These are phyloP conservation scores for Diphasiastrum complanatum DNA, from an alignment of 83 land plant species.

Conservation along the genomic window DNA sequence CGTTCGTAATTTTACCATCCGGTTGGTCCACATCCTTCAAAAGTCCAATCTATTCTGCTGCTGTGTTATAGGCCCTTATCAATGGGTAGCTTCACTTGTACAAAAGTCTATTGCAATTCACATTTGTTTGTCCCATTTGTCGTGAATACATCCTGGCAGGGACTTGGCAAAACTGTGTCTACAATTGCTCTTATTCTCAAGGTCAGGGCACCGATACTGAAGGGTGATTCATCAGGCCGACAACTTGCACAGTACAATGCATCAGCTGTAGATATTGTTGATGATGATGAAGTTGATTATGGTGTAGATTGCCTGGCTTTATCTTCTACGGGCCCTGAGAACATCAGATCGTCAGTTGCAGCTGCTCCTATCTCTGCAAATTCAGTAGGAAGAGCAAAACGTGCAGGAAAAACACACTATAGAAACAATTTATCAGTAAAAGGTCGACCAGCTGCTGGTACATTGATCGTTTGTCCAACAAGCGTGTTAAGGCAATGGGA, in stretches of 20 bases:
- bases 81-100: neutral
- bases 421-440: conserved; percentile 17
- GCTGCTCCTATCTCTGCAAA: no score
- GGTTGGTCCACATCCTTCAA: conserved; percentile 1
- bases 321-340: no score
- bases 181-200: conserved; percentile 80
- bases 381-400: conserved; percentile 17
- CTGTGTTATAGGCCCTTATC: neutral
- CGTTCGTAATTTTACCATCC: neutral
- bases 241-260: conserved; percentile 29
- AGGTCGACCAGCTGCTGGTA: conserved; percentile 82
- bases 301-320: neutral
- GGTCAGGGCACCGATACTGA: conserved; percentile 40
- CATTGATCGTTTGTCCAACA: conserved; percentile 95
- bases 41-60: neutral
- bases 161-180: conserved; percentile 96
- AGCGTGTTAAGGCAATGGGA: conserved; percentile 96
- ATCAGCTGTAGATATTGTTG: conserved; percentile 72
- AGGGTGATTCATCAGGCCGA: conserved; percentile 23
- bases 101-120: neutral
- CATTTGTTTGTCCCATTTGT: neutral
- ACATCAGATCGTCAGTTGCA: no score
- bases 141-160: conserved; percentile 60
- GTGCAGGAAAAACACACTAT: conserved; percentile 14
- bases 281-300: conserved; percentile 37